A percentile compares a stretch with the other conserved stretches of the same genome.
Evolutionary conservation across 306 rosid species (phyloP).

Genomic region (Ormosia semicastrata): DNA sequence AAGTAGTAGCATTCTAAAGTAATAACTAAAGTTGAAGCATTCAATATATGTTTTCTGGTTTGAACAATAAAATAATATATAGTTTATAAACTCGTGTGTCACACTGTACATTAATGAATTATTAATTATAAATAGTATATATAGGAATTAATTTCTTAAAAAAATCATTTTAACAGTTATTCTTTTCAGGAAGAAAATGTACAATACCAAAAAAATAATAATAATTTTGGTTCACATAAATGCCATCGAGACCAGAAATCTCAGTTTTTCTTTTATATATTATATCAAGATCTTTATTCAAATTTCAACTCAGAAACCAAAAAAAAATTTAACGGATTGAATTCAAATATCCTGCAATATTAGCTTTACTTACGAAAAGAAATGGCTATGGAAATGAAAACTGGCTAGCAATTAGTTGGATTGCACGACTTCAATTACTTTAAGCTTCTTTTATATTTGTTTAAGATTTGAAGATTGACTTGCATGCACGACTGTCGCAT

Average conservation of each 20-base stretch:
- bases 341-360: neutral
- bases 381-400: neutral
- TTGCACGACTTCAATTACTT: neutral
- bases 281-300: neutral
- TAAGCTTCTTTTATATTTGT: neutral
- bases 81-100: neutral
- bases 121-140: neutral
- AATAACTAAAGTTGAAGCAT: neutral
- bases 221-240: neutral
- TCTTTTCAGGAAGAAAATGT: neutral
- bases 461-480: neutral
- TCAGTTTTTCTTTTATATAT: neutral
- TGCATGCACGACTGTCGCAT: constrained; percentile 13
- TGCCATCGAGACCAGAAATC: neutral
- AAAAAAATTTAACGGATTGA: neutral
- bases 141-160: neutral
- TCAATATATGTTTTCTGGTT: neutral
- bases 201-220: neutral
- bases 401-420: constrained; percentile 15
- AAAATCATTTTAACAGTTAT: neutral
- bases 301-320: neutral
- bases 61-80: neutral
- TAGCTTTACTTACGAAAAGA: neutral
- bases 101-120: neutral
- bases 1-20: neutral